Conservation (phyloP, 2,329 filamentous ascomycete genomes). For the Pestalotiopsis sp. region DNA sequence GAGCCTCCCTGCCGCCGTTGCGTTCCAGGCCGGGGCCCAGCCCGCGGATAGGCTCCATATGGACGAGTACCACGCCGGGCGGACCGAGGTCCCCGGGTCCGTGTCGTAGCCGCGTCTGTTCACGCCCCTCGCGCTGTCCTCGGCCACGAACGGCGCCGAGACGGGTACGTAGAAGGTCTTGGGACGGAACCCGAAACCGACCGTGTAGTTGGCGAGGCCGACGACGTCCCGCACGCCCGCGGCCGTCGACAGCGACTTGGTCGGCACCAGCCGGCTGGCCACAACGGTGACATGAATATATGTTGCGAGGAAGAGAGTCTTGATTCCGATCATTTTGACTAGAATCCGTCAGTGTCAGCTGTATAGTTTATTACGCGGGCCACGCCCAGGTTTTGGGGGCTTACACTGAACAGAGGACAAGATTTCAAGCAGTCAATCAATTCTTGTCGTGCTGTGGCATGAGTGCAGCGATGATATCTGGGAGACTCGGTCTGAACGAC, state of each 20-base stretch:
- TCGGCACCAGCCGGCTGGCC: slow-evolving; percentile 21
- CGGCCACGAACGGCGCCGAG: slow-evolving; percentile 21
- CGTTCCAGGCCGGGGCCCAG: slow-evolving; percentile 19
- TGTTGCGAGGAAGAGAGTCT: neutral
- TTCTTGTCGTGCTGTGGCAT: neutral
- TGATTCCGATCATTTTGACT: neutral
- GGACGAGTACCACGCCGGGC: slow-evolving; percentile 24
- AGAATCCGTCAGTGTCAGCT: neutral
- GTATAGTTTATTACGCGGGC: neutral
- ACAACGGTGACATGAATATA: neutral
- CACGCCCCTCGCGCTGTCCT: neutral
- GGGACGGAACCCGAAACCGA: slow-evolving; percentile 18
- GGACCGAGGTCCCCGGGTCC: slow-evolving; percentile 18
- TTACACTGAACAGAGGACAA: neutral
- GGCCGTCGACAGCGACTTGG: slow-evolving; percentile 19
- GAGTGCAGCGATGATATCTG: neutral
- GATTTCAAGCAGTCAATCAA: neutral
- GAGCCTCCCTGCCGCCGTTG: slow-evolving; percentile 21
- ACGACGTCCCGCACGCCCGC: slow-evolving; percentile 20
- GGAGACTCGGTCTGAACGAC: neutral
- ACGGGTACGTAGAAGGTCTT: slow-evolving; percentile 22
- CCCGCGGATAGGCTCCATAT: slow-evolving; percentile 20
- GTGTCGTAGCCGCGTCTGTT: neutral
- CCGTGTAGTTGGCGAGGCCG: slow-evolving; percentile 10
- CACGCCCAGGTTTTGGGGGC: too few species aligned